Conservation (phyloP, 495 filamentous ascomycete species). For the Aspergillus wentii region DNA sequence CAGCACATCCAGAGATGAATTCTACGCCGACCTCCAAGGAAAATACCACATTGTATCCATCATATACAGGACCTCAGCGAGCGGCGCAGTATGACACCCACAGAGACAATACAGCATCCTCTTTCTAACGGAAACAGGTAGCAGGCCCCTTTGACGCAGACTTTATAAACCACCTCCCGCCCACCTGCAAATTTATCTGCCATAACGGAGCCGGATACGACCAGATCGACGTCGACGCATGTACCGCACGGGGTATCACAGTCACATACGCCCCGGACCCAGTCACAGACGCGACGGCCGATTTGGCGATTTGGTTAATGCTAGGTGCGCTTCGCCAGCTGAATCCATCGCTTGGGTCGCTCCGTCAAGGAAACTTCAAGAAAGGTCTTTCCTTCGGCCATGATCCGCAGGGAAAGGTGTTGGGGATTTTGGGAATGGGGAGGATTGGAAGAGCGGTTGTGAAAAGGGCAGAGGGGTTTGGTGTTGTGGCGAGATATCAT, state of each 20-base stretch:
- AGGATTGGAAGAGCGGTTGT: slow-evolving; percentile 54
- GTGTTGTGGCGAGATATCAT: slow-evolving; percentile 51
- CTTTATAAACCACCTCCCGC: background rate
- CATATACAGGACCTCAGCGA: slow-evolving; percentile 2
- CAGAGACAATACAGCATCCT: no score
- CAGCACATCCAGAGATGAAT: slow-evolving; percentile 3
- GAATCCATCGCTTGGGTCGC: slow-evolving; percentile 29
- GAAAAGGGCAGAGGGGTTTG: slow-evolving; percentile 33
- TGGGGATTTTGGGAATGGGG: slow-evolving; percentile 70
- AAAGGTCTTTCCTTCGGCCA: slow-evolving; percentile 35
- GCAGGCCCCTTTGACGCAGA: slow-evolving; percentile 1
- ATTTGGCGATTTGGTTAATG: slow-evolving; percentile 19
- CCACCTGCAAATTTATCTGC: slow-evolving; percentile 2
- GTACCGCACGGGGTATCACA: slow-evolving; percentile 47
- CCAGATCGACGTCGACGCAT: slow-evolving; percentile 57
- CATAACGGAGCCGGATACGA: slow-evolving; percentile 59
- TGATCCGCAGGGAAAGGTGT: slow-evolving; percentile 48
- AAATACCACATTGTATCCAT: slow-evolving; percentile 1
- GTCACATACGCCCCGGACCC: slow-evolving; percentile 64
- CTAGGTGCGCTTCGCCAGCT: slow-evolving; percentile 56
- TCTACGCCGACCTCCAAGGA: background rate
- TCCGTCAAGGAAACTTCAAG: slow-evolving; percentile 44
- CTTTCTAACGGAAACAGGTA: background rate
- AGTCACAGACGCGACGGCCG: slow-evolving; percentile 36
- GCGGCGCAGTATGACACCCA: background rate